A percentile compares a stretch with the other conserved stretches of the same genome.
phyloP scores from a whole-genome alignment of 2,329 filamentous ascomycete species.

The Pseudodiploospora longispora region DNA sequence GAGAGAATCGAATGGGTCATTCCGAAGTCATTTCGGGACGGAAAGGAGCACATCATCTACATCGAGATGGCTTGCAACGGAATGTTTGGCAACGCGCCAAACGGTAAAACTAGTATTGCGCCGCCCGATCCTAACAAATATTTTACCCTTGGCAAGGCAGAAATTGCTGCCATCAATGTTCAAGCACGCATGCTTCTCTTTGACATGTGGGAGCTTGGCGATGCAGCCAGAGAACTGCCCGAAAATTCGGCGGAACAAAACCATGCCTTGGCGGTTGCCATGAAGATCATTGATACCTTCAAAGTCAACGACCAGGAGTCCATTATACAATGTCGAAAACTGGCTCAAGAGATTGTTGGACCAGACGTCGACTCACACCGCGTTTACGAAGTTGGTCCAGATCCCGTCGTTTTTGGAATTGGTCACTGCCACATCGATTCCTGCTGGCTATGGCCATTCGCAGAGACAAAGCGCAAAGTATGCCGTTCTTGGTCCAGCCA shows the following conservation, averaged over 20 bases:
- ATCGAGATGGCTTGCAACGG: conserved; percentile 98
- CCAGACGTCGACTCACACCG: conserved; percentile 71
- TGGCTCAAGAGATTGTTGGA: conserved; percentile 77
- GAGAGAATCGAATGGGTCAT: conserved; percentile 90
- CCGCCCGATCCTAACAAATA: conserved; percentile 80
- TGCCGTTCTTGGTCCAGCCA: conserved; percentile 95
- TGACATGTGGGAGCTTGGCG: conserved; percentile 93
- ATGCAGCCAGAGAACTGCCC: conserved; percentile 87
- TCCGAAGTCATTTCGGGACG: conserved; percentile 72
- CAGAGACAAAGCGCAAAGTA: conserved; percentile 94
- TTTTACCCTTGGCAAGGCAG: conserved; percentile 67
- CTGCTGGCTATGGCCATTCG: conserved; percentile 98
- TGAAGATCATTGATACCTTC: conserved; percentile 84
- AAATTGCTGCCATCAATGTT: conserved; percentile 83
- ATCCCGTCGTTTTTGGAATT: conserved; percentile 76
- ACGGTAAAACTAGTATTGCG: conserved; percentile 71
- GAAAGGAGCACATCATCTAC: conserved; percentile 81
- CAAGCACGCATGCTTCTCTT: conserved; percentile 76
- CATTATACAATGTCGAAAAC: conserved; percentile 70
- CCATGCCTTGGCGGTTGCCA: conserved; percentile 73
- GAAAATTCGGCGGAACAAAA: conserved; percentile 83
- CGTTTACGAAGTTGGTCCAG: conserved; percentile 70
- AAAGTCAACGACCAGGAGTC: conserved; percentile 72
- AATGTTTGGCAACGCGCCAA: conserved; percentile 91
- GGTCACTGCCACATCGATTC: conserved; percentile 98